Base-by-base conservation (phyloP, 2,329 filamentous ascomycete genomes). In the Xylariaceae sp. region DNA sequence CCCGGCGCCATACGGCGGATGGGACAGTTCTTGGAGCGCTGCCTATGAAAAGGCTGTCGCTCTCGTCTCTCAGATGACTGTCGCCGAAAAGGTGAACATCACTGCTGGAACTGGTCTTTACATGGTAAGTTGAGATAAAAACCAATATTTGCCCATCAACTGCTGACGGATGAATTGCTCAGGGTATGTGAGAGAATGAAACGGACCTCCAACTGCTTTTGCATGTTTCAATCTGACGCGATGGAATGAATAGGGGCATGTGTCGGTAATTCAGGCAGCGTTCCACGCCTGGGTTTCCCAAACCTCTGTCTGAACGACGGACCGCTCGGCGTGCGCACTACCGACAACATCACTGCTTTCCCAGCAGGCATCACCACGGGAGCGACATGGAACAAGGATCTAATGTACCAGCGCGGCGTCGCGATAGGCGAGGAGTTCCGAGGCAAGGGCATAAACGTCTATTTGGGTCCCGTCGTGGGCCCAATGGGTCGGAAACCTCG, bases 1-100 rank as follows among this genome's bases (percentile, higher is more conserved):
- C 61, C 86, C 86, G 17, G 72, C 85, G 7, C 86, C 85, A 0
- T 77, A 81, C 41, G 85, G 85, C 40, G 87, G 86, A 32, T 90
- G 86, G 82, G 68, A 76, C 0, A 67, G 75, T 5, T 77, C 78
- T 46, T 92, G 87, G 87, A 70, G 70, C 19, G 77, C 77, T 16
- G 84, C 85, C 55, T 92, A 90, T 59, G 68, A 68, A 42, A 88
- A 86, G 57, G 87, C 87, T 1, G 74, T 81, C 46, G 65, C 71
- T 3, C 64, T 91, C 12, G 86, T 92, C 14, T 77, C 80, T 42
- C 77, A 80, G 38, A 88, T 92, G 86, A 91, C 86, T 0, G 66
- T 92, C 45, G 86, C 85, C 2, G 87, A 91, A 63, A 92, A 91
- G 68, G 83, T 85, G 3, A 91, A 90, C 59, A 74, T 90, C 41